These are phyloP conservation scores for Trichophyton schoenleinii DNA, from an alignment of 2,329 filamentous ascomycete species.

Conservation along the genomic window DNA sequence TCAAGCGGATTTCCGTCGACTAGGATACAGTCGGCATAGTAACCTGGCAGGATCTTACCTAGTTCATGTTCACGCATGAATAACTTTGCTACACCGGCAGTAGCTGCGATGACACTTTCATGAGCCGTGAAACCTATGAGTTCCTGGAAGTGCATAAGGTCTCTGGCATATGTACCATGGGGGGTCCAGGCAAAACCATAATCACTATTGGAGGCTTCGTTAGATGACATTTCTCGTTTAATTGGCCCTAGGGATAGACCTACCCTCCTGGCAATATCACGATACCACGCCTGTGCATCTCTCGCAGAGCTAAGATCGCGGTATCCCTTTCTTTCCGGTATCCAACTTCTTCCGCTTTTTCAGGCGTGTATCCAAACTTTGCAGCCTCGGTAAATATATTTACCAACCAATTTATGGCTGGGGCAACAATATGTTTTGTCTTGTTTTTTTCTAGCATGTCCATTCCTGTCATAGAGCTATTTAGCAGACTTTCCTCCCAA, in stretches of 20 bases:
- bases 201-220: constrained; percentile 19
- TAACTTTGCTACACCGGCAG: constrained; percentile 28
- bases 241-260: background rate
- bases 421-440: constrained; percentile 30
- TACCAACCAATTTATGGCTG: constrained; percentile 35
- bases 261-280: constrained; percentile 33
- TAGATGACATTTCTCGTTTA: background rate
- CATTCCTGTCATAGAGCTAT: constrained; percentile 17
- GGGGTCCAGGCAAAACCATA: constrained; percentile 40
- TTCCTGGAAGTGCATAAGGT: constrained; percentile 37
- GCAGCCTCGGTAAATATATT: constrained; percentile 28
- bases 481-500: background rate
- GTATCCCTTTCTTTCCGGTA: constrained; percentile 33
- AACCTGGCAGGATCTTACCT: constrained; percentile 32
- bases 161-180: constrained; percentile 38
- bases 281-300: constrained; percentile 37
- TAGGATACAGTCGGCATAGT: constrained; percentile 35
- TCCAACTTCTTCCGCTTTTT: constrained; percentile 34
- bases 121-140: constrained; percentile 35
- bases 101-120: constrained; percentile 36
- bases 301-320: constrained; percentile 29
- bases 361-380: constrained; percentile 32
- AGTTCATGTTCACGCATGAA: constrained; percentile 29
- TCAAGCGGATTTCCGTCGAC: constrained; percentile 37
- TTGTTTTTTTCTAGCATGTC: constrained; percentile 28